Base-by-base conservation (phyloP, 2,329 filamentous ascomycete genomes). In the Onygena corvina region DNA sequence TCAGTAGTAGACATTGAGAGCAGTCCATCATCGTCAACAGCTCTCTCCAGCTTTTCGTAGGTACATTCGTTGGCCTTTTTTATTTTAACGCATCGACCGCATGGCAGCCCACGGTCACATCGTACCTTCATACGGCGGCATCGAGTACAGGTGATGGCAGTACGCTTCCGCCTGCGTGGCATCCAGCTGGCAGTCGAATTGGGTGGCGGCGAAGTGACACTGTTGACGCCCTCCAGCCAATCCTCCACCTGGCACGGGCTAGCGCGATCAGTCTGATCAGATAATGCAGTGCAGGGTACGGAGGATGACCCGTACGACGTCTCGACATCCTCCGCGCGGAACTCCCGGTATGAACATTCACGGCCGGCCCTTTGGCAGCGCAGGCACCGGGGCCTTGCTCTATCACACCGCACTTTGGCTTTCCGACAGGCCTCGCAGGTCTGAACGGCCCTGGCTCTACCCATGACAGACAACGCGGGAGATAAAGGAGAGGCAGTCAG, bases 291-390 rank as follows among this genome's bases (percentile, higher is more conserved):
- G 18, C 25, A 40, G 12, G 36, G 25, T 12, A 18, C 18, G 11
- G 36, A 40, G 4, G 36, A 40, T 9, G 36, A 40, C 25, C 11
- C 36, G n/a, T 23, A 21, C 3, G 36, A 40, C 5, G 7, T 8
- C 11, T 11, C n/a, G n/a, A 11, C 8, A n/a, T 21, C 36, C n/a
- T 40, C 36, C 25, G 7, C 14, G 11, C 5, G n/a, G n/a, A n/a
- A n/a, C n/a, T n/a, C n/a, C n/a, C n/a, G 36, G 18, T 40, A 40
- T 40, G 20, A 40, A 25, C 90, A 96, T 50, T 81, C 73, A 46
- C 90, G 76, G 60, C 80, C 89, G 47, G 89, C 92, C 68, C 94
- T 95, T 51, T 80, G 79, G 67, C 90, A 95, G 60, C 95, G 95
- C 59, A 84, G 73, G 60, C 79, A 82, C 49, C 71, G 69, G 7